Conservation (phyloP, 2,329 filamentous ascomycete species). For the Fusarium pseudocircinatum region DNA sequence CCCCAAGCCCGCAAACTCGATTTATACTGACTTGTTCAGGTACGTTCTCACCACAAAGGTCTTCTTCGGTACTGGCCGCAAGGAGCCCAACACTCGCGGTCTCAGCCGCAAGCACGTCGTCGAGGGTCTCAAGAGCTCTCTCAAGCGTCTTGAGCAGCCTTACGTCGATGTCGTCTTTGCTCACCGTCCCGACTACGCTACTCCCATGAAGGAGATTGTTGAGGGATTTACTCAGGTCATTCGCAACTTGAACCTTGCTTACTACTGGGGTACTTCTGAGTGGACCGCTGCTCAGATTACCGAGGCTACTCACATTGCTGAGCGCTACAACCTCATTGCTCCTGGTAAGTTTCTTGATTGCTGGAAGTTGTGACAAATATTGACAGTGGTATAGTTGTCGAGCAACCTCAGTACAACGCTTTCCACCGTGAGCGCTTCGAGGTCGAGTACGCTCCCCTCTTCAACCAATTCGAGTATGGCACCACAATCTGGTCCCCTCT, state of each 20-base stretch:
- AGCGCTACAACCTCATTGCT: constrained; percentile 68
- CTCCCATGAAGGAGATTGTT: constrained; percentile 42
- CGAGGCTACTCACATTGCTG: constrained; percentile 63
- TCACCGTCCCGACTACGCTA: constrained; percentile 39
- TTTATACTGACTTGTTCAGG: not conserved
- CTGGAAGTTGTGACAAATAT: rapidly evolving
- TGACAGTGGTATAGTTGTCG: constrained; percentile 55
- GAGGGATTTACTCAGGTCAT: constrained; percentile 43
- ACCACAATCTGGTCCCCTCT: constrained; percentile 70
- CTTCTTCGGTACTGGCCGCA: constrained; percentile 45
- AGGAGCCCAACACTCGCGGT: constrained; percentile 65
- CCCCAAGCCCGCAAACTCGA: rapidly evolving
- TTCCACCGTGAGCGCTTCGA: constrained; percentile 70
- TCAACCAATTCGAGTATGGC: constrained; percentile 65
- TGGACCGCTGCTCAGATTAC: constrained; percentile 74
- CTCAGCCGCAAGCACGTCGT: constrained; percentile 74
- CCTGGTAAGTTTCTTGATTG: constrained; percentile 47
- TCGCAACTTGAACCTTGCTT: constrained; percentile 42
- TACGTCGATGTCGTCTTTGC: constrained; percentile 44
- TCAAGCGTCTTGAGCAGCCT: constrained; percentile 39
- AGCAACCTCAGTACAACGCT: constrained; percentile 75
- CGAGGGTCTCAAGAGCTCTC: constrained; percentile 52
- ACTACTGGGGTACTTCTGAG: constrained; percentile 67
- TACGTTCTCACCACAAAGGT: constrained; percentile 61
- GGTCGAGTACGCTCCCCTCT: constrained; percentile 68